Base-by-base conservation (phyloP, 164 flowering plant genomes). In the Dillenia turbinata region DNA sequence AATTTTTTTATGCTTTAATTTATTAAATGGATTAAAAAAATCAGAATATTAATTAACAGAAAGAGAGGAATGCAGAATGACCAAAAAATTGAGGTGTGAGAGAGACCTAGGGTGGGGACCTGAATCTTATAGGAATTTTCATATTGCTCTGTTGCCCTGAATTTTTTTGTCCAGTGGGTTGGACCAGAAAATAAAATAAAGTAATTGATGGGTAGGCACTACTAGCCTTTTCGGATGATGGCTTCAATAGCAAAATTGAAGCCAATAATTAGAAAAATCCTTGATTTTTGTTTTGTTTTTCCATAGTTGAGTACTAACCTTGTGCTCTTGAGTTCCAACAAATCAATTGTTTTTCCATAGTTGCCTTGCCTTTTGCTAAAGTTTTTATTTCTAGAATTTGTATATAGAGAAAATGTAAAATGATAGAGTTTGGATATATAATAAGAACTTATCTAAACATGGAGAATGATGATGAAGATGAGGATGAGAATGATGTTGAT, bases 181-280 rank as follows among this genome's bases (percentile, higher is more conserved):
- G 82, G 74, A 22, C 76, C 70, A 45, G 12, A 62, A 66, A 77
- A 52, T 65, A 55, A 62, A 65, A 62, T 59, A 26, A 49, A 65
- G 73, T 68, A 57, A 71, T 56, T 67, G 71, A 67, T 70, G 67
- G 63, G 63, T 74, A 71, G 76, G 65, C 74, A 77, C 78, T 73
- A 77, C 78, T 69, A 62, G 43, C 33, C 64, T 72, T 63, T 76
- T 71, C 60, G 63, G 33, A 26, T 66, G 60, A 70, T 60, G 52
- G 71, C 50, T 65, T 67, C 66, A 57, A 54, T 63, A 61, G 56
- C 65, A 58, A 33, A 47, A 68, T 61, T 59, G 52, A 57, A 65
- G 59, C 44, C 60, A 54, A 50, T n/a, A 51, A 44, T 7, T 22
- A 55, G 17, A 50, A 57, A 33, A 15, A 55, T n/a, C n/a, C n/a